Base-by-base conservation (phyloP, 169 alveolate species). In the Plasmodium knowlesi region DNA sequence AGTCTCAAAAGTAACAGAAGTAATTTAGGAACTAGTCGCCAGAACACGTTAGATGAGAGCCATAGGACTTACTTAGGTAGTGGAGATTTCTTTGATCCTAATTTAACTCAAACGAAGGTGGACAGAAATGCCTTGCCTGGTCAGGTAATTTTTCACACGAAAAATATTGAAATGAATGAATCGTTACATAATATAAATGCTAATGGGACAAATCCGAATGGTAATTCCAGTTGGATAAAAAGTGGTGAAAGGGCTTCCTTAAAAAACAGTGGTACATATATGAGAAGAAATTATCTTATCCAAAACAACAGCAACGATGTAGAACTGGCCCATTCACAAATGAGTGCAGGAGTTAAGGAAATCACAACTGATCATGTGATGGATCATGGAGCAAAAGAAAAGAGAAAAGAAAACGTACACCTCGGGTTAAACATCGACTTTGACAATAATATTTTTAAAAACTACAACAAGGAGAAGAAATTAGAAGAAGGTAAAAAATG, bases 361-460 rank as follows among this genome's bases (percentile, higher is more conserved):
- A 67, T 25, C 0, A 67, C 39, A 25, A 67, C 5, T 67, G 41
- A 67, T 9, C 76, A 67, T 5, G 39, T 22, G n/a, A 22, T 0
- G n/a, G n/a, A 19, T 25, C 4, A 61, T 16, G 5, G 37, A 28
- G 34, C 5, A 5, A 32, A 2, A 22, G 78, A 71, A 70, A 71
- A 84, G 14, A 54, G 14, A 22, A 14, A 19, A 6, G 78, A 70
- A 37, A 84, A 12, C 70, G 12, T n/a, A 61, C 74, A 84, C 34
- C 2, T 32, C 5, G 53, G 43, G 22, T 16, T 83, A 22, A 70
- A 71, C 54, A 19, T 67, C 43, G 92, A 84, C 71, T 67, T 84
- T 71, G 73, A 41, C 32, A 84, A 84, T 84, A 84, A 84, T 22
- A 84, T 84, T 41, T 84, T 84, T 80, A 84, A 84, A 30, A 84